Conservation (phyloP, 768 basidiomycete species). For the Suillus tomentosus region DNA sequence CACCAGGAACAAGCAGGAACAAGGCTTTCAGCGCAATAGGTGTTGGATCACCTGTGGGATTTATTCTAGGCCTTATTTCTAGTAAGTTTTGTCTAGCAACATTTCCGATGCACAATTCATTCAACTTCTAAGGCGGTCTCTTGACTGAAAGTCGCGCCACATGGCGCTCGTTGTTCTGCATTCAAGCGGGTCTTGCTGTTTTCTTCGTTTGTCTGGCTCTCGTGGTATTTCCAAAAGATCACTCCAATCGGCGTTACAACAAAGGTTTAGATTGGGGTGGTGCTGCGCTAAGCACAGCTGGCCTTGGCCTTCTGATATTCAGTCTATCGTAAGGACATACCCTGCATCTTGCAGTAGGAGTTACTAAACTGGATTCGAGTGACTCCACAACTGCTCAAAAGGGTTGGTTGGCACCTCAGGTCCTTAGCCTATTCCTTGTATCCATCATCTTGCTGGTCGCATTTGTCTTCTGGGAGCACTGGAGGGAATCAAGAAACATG, state of each 20-base stretch:
- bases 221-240: constrained; percentile 23
- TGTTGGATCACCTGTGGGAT: constrained; percentile 36
- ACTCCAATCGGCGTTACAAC: constrained; percentile 24
- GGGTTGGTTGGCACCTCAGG: constrained; percentile 37
- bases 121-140: constrained; percentile 28
- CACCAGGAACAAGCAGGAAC: constrained; percentile 32
- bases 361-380: constrained; percentile 17
- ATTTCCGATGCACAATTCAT: not conserved
- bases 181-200: constrained; percentile 34
- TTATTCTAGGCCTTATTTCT: constrained; percentile 35
- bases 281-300: constrained; percentile 33
- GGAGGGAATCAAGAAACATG: constrained; percentile 26
- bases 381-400: constrained; percentile 33
- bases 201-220: constrained; percentile 30
- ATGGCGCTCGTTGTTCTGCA: constrained; percentile 37
- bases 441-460: constrained; percentile 29
- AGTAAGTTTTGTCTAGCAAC: constrained; percentile 19
- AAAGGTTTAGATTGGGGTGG: constrained; percentile 41
- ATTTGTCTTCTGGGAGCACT: constrained; percentile 34
- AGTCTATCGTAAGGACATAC: constrained; percentile 32
- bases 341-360: not conserved
- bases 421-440: constrained; percentile 31
- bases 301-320: constrained; percentile 36
- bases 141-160: constrained; percentile 33
- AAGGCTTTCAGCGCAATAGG: constrained; percentile 37